Evolutionary conservation across 345 rosid species (phyloP), one percentile per base, ranked within the genome.

Genomic region (Diplotaxis tenuifolia): DNA sequence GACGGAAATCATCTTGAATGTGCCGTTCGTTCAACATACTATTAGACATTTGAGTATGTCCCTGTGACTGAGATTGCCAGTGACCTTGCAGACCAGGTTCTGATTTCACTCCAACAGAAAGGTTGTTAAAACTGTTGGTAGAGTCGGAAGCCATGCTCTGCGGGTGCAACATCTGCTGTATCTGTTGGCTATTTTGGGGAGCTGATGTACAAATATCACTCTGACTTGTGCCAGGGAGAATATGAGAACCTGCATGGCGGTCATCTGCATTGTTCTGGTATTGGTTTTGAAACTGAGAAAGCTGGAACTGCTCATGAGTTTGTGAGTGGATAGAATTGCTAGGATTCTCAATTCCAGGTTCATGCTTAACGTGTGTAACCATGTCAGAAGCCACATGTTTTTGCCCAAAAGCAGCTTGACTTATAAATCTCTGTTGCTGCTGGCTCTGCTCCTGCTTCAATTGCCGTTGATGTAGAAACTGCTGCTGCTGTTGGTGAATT

Each of bases 1-100:
- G 96, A 45, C 77, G 84, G 73, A 92, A 92, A 75, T 90, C 96
- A 78, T 85, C 96, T 70, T 87, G 96, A 69, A 88, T 75, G 70
- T 84, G 88, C 83, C 85, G 92, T 74, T 85, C 97, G 58, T 72
- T 79, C 38, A 82, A 76, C 64, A 83, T 73, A 77, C 71, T 87
- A 28, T 85, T 84, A 11, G 83, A 64, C 63, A 82, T 73, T 78
- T 78, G 84, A 58, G 80, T 62, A 69, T 78, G 78, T 32, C 87
- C 96, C 58, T 84, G 93, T 55, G 86, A 75, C 59, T 85, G 93
- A 78, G 85, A 66, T 65, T 77, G 79, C 97, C 94, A 86, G 31
- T 83, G 90, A 77, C 84, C 86, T 74, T 79, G 94, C 58, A 81
- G 47, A 68, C 78, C 81, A 67, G 88, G 64, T 76, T 88, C 94